phyloP scores from a whole-genome alignment of 495 filamentous ascomycete genomes.

The Aspergillus leporis region DNA sequence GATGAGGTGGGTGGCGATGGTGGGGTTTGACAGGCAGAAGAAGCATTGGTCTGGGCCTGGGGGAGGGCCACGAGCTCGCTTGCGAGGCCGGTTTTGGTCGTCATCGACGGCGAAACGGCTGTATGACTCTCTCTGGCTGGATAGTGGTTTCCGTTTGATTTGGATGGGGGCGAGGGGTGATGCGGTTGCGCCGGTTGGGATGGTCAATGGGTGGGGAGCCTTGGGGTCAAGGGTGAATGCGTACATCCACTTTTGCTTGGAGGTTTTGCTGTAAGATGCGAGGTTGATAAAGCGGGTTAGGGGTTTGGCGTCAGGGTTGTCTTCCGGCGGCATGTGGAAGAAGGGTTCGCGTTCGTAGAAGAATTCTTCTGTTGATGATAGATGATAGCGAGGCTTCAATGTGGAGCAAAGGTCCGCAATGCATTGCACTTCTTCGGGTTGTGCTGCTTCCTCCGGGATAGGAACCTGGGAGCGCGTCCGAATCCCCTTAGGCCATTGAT shows the following conservation, averaged over 20 bases:
- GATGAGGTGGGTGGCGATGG: slow-evolving; percentile 82
- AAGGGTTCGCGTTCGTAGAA: slow-evolving; percentile 95
- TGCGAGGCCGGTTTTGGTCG: slow-evolving; percentile 44
- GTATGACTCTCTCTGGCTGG: slow-evolving; percentile 53
- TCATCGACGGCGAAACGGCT: slow-evolving; percentile 57
- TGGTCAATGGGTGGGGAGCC: slow-evolving; percentile 50
- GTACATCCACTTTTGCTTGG: slow-evolving; percentile 83
- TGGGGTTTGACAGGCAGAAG: slow-evolving; percentile 88
- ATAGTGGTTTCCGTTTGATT: slow-evolving; percentile 61
- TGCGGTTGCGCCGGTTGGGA: slow-evolving; percentile 68
- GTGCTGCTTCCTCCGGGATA: slow-evolving; percentile 42
- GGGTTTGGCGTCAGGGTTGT: slow-evolving; percentile 50
- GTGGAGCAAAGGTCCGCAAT: slow-evolving; percentile 71
- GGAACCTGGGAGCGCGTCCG: slow-evolving; percentile 58
- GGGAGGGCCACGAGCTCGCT: slow-evolving; percentile 58
- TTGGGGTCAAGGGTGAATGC: slow-evolving; percentile 79
- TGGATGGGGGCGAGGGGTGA: slow-evolving; percentile 61
- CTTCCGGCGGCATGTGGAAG: slow-evolving; percentile 64
- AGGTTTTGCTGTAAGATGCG: slow-evolving; percentile 68
- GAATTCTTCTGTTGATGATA: slow-evolving; percentile 64
- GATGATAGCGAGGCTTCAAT: slow-evolving; percentile 86
- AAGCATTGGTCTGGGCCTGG: slow-evolving; percentile 81
- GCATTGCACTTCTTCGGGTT: slow-evolving; percentile 53
- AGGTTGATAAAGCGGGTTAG: slow-evolving; percentile 89
- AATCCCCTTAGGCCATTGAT: slow-evolving; percentile 77